Percentiles rank a stretch among this genome's conserved stretches.
phyloP scores from a whole-genome alignment of 495 filamentous ascomycete genomes.

The Trichoderma gamsii region DNA sequence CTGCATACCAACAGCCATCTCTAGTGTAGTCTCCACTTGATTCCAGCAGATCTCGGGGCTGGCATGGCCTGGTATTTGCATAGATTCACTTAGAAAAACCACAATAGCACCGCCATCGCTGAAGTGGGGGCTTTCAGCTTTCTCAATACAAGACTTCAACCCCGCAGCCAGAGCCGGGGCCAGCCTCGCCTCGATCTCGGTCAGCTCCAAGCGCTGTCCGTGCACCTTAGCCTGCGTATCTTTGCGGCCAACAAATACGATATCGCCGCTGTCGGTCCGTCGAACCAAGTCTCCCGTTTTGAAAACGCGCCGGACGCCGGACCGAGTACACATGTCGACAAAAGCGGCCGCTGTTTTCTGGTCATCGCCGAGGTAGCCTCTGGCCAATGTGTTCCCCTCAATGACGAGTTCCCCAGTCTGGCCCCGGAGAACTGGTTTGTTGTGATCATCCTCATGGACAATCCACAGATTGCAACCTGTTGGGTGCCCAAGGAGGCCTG shows the following conservation, averaged over 20 bases:
- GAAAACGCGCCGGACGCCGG: constrained; percentile 25
- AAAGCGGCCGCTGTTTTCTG: neutral
- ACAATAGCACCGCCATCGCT: neutral
- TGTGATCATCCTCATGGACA: constrained; percentile 30
- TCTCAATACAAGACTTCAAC: neutral
- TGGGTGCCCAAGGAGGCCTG: neutral
- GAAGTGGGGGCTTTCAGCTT: neutral
- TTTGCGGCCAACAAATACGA: constrained; percentile 26
- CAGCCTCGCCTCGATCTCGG: constrained; percentile 25
- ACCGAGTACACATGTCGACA: neutral
- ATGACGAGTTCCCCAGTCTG: constrained; percentile 31
- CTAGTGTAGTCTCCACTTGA: neutral
- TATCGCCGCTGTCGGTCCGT: constrained; percentile 30
- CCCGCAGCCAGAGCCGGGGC: neutral
- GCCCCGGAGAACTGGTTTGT: constrained; percentile 40
- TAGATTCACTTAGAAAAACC: neutral
- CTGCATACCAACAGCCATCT: neutral
- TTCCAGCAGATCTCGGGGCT: neutral
- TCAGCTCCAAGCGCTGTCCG: constrained; percentile 29
- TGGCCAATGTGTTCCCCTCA: constrained; percentile 29
- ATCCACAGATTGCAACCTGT: neutral
- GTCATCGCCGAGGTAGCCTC: constrained; percentile 32
- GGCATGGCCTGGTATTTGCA: neutral
- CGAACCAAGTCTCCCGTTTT: constrained; percentile 46
- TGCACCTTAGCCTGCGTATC: constrained; percentile 31